phyloP scores from a whole-genome alignment of 2,329 filamentous ascomycete species.

The Cladophialophora chaetospira region DNA sequence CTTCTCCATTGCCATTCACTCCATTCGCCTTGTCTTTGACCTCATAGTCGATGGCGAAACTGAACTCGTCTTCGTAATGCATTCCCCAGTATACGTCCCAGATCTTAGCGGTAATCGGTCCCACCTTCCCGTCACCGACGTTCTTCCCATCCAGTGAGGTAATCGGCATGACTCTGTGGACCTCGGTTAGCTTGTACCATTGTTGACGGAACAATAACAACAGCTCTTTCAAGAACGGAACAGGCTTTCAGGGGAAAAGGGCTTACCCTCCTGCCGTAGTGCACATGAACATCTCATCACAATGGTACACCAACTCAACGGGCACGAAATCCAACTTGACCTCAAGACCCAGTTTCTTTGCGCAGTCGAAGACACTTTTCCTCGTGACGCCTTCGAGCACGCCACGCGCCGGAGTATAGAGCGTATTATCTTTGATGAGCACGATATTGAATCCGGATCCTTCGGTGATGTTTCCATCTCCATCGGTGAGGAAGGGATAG shows the following conservation, averaged over 20 bases:
- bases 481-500: constrained; percentile 57
- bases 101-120: constrained; percentile 50
- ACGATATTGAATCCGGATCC: constrained; percentile 55
- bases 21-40: constrained; percentile 43
- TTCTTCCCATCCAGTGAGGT: constrained; percentile 48
- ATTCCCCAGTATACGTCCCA: constrained; percentile 57
- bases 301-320: constrained; percentile 44
- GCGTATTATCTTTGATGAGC: constrained; percentile 47
- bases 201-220: too few species aligned
- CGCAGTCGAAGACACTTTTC: constrained; percentile 40
- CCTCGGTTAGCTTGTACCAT: too few species aligned
- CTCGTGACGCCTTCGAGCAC: constrained; percentile 49
- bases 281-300: constrained; percentile 56
- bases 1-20: too few species aligned
- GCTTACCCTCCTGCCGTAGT: constrained; percentile 57
- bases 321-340: constrained; percentile 48
- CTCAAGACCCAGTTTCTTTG: constrained; percentile 41
- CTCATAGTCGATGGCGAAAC: constrained; percentile 35
- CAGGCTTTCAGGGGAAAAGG: too few species aligned
- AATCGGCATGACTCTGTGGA: constrained; percentile 58
- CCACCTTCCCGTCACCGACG: constrained; percentile 47
- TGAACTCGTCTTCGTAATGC: constrained; percentile 46
- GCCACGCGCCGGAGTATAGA: constrained; percentile 53
- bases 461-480: constrained; percentile 53
- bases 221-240: too few species aligned